Evolutionary conservation across 2,329 filamentous ascomycete species (phyloP), one percentile per base, ranked within the genome.

Genomic region (Hymenoscyphus fraxineus): DNA sequence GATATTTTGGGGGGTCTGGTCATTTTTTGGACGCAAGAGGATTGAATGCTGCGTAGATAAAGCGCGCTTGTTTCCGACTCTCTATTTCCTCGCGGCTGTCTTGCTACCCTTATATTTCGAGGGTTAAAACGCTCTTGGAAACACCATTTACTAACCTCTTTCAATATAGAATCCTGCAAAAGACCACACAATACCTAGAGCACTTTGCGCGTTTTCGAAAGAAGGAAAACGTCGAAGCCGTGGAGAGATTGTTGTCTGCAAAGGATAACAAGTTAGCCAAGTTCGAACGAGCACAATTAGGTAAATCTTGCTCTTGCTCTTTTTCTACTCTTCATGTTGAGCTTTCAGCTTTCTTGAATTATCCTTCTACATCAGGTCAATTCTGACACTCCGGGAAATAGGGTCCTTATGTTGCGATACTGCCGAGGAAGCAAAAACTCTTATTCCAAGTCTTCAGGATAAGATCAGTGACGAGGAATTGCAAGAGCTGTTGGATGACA

Each of bases 121-220:
- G 10, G n/a, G 6, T 12, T 27, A 19, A 22, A 54, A 7, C 22
- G 12, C 47, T 5, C 2, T n/a, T n/a, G 54, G 15, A 35, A 19
- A 38, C 3, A 31, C 27, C 15, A n/a, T 38, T n/a, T 57, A 57
- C 55, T 57, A 16, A 57, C 5, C 15, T 9, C n/a, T 38, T 13
- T 13, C 27, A 2, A 51, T 4, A 38, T 31, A 90, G 87, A 74
- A 93, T 93, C 77, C 84, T 97, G 64, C 88, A 86, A 68, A 93
- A 96, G 77, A 97, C 94, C 32, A 85, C 93, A 69, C 92, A 93
- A 75, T 98, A 99, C 79, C 87, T 98, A 62, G 93, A 97, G 73
- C 88, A 93, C 68, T 99, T 99, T 79, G 90, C 93, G 19, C 91
- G 95, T 41, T 98, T 98, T 84, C 96, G 97, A 80, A 88, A 93